Evolutionary conservation across 305 asterid genomes (phyloP).

Genomic region (Monarda citriodora): DNA sequence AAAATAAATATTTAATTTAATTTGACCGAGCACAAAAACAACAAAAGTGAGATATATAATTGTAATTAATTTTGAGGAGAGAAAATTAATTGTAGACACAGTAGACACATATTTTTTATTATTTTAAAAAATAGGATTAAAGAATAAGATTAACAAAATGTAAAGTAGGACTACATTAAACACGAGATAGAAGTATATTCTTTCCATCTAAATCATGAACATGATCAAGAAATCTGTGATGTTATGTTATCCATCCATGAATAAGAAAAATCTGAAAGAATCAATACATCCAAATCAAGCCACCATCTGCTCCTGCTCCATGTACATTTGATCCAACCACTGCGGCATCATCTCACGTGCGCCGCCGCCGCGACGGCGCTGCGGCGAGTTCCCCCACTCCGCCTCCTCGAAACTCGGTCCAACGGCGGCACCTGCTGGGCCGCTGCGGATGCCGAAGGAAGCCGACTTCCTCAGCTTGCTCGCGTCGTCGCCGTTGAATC

Average conservation of each 20-base stretch:
- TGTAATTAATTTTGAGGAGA: too few species aligned
- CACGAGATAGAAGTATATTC: too few species aligned
- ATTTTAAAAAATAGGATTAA: too few species aligned
- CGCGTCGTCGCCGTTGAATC: conserved; percentile 58
- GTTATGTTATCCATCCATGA: conserved; percentile 12
- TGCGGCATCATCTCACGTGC: conserved; percentile 20
- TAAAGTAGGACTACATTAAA: too few species aligned
- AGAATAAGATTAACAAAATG: too few species aligned
- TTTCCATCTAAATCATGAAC: conserved; percentile 9
- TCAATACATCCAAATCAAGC: conserved; percentile 25
- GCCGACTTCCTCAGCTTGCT: conserved; percentile 76
- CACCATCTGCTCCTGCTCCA: conserved; percentile 72
- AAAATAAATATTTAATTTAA: too few species aligned
- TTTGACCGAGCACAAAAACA: too few species aligned
- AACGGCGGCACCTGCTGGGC: conserved; percentile 1
- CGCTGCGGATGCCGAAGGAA: conserved; percentile 59
- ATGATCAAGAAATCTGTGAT: conserved; percentile 4
- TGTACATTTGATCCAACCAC: conserved; percentile 64
- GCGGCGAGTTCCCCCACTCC: conserved; percentile 34
- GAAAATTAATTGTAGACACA: too few species aligned
- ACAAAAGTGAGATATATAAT: too few species aligned
- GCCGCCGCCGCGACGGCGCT: not conserved
- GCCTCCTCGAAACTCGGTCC: conserved; percentile 22
- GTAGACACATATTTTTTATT: too few species aligned
- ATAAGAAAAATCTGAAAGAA: conserved; percentile 34